Evolutionary conservation across 805 yeast species (phyloP).

Genomic region (Wickerhamomyces chaumierensis): DNA sequence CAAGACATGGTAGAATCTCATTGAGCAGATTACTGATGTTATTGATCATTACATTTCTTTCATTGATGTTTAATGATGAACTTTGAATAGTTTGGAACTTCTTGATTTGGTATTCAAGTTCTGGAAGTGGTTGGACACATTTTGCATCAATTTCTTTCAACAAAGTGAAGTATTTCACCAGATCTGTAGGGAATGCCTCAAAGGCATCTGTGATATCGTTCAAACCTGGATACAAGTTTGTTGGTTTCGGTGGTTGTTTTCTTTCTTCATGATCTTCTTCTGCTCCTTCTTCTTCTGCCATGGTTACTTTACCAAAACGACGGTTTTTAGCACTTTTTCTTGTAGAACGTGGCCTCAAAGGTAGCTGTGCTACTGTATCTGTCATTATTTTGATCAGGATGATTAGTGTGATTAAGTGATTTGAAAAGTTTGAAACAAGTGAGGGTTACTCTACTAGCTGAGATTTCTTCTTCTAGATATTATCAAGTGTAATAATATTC

Average conservation of each 20-base stretch:
- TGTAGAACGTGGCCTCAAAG: constrained; percentile 24
- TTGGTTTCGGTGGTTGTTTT: constrained; percentile 12
- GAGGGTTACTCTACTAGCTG: too few relatives aligned
- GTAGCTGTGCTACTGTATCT: constrained; percentile 14
- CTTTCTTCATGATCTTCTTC: background rate
- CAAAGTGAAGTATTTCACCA: constrained; percentile 75
- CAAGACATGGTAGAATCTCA: constrained; percentile 83
- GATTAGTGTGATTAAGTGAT: too few relatives aligned
- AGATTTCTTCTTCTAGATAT: too few relatives aligned
- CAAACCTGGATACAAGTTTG: constrained; percentile 65
- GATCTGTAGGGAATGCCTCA: constrained; percentile 79
- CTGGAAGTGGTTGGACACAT: constrained; percentile 66
- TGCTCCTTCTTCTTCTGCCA: constrained; percentile 1
- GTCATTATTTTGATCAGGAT: too few relatives aligned
- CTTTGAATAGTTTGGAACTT: constrained; percentile 29
- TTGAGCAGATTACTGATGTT: constrained; percentile 31
- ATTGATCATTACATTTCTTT: constrained; percentile 19
- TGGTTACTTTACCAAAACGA: constrained; percentile 1
- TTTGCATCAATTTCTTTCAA: constrained; percentile 93
- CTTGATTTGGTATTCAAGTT: constrained; percentile 42
- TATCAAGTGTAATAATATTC: too few relatives aligned
- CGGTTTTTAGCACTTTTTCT: constrained; percentile 14
- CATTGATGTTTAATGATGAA: constrained; percentile 5
- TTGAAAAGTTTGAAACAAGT: too few relatives aligned
- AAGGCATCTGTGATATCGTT: constrained; percentile 87